phyloP scores from a whole-genome alignment of 306 rosid genomes.

The Lablab purpureus region DNA sequence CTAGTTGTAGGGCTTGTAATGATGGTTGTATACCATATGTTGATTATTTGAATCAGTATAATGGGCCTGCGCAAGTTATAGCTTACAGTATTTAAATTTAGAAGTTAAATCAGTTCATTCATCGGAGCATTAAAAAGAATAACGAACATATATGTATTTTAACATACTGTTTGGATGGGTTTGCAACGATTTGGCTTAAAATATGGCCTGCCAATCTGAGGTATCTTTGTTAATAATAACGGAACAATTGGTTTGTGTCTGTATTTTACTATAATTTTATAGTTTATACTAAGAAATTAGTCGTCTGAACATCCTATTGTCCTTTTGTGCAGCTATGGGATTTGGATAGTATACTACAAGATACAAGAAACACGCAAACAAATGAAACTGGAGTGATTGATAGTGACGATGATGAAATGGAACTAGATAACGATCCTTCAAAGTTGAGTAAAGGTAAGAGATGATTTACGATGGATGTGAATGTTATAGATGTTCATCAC shows the following conservation, averaged over 20 bases:
- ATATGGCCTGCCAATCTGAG: neutral
- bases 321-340: conserved; percentile 73
- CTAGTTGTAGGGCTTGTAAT: neutral
- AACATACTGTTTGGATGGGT: neutral
- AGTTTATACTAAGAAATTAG: neutral
- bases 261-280: conserved; percentile 3
- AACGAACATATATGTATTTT: neutral
- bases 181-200: conserved; percentile 29
- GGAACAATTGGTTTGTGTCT: conserved; percentile 1
- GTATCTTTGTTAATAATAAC: neutral
- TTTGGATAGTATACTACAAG: conserved; percentile 70
- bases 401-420: conserved; percentile 69
- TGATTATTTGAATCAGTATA: neutral
- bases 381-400: conserved; percentile 46
- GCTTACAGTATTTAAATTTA: too few species aligned
- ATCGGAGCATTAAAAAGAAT: neutral
- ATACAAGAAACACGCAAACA: conserved; percentile 44
- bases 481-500: neutral
- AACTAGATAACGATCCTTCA: conserved; percentile 53
- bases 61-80: neutral
- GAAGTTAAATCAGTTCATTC: neutral
- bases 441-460: conserved; percentile 57
- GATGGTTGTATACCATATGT: neutral
- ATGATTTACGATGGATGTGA: neutral
- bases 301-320: conserved; percentile 21